Percentiles rank a stretch among this genome's conserved stretches.
These are phyloP conservation scores for Phragmites australis DNA, from an alignment of 176 grass and related monocot species.

Conservation along the genomic window DNA sequence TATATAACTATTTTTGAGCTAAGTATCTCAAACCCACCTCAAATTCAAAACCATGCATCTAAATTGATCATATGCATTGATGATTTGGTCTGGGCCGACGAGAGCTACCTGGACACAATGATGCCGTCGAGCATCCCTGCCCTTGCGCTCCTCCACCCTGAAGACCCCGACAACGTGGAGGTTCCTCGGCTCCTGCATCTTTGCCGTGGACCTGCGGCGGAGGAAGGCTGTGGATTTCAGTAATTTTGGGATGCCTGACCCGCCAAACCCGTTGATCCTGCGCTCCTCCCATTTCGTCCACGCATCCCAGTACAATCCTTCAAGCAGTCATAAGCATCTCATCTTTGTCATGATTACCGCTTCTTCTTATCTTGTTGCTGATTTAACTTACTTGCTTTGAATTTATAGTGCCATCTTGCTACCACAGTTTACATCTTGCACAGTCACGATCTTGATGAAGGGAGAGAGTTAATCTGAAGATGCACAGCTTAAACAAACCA, in stretches of 20 bases:
- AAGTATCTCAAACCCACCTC: no score
- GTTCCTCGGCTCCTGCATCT: background rate
- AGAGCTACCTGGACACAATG: background rate
- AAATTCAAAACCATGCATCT: no score
- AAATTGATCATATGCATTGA: no score
- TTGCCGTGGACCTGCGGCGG: conserved; percentile 3
- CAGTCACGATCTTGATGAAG: no score
- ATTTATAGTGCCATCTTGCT: no score
- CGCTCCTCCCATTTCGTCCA: background rate
- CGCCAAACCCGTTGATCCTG: background rate
- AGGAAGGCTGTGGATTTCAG: background rate
- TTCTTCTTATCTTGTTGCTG: no score
- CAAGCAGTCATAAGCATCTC: background rate
- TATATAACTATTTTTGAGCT: no score
- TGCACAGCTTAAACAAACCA: no score
- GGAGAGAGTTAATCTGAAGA: no score
- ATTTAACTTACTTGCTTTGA: no score
- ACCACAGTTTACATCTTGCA: no score
- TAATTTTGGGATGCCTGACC: background rate
- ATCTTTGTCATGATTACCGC: no score
- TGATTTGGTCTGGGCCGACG: background rate
- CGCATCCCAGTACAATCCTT: conserved; percentile 1
- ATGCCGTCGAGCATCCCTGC: background rate
- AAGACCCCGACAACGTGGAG: background rate
- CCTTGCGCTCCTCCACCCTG: background rate